Base-by-base conservation (phyloP, 129 eudicot genomes). In the Tanacetum coccineum region DNA sequence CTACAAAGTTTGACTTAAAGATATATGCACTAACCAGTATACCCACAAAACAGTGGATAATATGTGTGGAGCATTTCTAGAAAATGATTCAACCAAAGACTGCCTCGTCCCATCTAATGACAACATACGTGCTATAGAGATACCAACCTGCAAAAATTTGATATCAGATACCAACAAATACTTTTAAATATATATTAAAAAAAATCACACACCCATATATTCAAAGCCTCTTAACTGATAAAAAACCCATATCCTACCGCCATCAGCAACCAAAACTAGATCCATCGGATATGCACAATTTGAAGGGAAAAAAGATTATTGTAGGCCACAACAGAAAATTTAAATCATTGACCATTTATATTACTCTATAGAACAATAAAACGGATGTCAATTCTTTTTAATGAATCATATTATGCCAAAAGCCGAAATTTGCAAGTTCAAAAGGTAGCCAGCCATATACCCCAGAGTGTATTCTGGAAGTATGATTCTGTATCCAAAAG, bases 171-270 rank as follows among this genome's bases (percentile, higher is more conserved):
- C 39, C 11, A 18, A 17, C 72, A 8, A 18, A 51, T 30, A 13
- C 58, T 58, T 21, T 9, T 48, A 28, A 12, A 66, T 56, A 32
- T 9, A 50, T 30, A 3, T 57, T 30, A 13, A 20, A 9, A 58
- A 62, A 72, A 72, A 70, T 71, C 78, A 85, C 88, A 68, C 75
- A 91, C 96, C 97, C 97, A 91, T 81, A 85, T 91, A 83, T 91
- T 91, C 75, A 91, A 83, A 59, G 97, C 97, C 83, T 91, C 97
- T 87, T 91, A 95, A 73, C 97, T 91, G 48, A 91, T 87, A 62
- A 91, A 91, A 70, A 91, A 86, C 70, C 95, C 95, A 75, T 72
- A 91, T 39, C 96, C 97, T 65, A 94, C 94, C 59, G 97, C 97
- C 94, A 91, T 85, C 66, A 91, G 85, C 74, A 91, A 71, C 97